Base-by-base conservation (phyloP, 1,284 basidiomycete species). In the Calocybe gambosa region DNA sequence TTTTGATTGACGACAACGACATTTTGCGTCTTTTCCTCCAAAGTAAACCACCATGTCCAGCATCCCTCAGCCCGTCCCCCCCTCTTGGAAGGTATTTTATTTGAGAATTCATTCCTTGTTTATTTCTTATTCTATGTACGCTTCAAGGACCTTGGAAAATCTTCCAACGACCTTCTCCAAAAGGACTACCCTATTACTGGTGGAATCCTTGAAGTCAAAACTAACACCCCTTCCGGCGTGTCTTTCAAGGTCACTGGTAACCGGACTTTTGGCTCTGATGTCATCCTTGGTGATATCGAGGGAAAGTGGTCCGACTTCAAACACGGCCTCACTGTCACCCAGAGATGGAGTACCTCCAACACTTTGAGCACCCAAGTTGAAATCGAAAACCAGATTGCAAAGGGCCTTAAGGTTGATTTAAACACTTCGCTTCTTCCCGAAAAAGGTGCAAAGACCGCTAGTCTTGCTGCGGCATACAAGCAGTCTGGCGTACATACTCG, bases 311-410 rank as follows among this genome's bases (percentile, higher is more conserved):
- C 77, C 62, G 85, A 94, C 78, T 80, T 80, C 75, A 82, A 85
- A 71, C 89, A 93, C 67, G 93, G 93, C 55, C 75, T 96, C 62
- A 84, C 83, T 64, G 75, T 94, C 74, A 95, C 93, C 60, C 83
- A 93, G 73, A 82, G 88, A 50, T 99, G 96, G 96, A 93, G 92
- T 50, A 96, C 94, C 62, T 67, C 82, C 66, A 96, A 97, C 75
- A 70, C 88, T 63, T 85, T 98, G 71, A 86, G 85, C 70, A 89
- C 88, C 61, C 84, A 90, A 70, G 71, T 99, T 56, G 96, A 99
- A 80, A 78, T 98, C 63, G 94, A 98, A 73, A 95, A 97, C 80
- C 88, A 94, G 74, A 84, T 99, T 64, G 93, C 94, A 61, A 92
- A 94, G 74, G 95, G 93, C 57, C 82, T 99, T 71, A 99, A 99